Conservation (phyloP, 352 stramenopile genomes). For the Phytophthora cajani region DNA sequence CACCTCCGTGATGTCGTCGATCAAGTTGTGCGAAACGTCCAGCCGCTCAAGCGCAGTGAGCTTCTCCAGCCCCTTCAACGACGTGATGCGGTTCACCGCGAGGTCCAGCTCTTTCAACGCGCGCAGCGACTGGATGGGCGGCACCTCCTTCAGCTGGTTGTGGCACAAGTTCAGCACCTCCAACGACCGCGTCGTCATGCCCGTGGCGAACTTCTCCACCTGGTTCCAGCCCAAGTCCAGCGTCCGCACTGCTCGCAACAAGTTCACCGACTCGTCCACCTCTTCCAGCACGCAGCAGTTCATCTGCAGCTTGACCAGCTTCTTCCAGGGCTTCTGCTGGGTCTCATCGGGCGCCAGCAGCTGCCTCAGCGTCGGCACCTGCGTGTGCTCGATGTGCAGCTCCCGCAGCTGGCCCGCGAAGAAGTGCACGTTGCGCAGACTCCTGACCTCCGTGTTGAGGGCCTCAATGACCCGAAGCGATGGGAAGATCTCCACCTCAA, state of each 20-base stretch:
- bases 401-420: constrained; percentile 71
- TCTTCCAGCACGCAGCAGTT: constrained; percentile 66
- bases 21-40: constrained; percentile 76
- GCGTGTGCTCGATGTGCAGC: constrained; percentile 76
- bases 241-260: constrained; percentile 45
- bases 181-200: constrained; percentile 43
- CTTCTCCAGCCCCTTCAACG: constrained; percentile 57
- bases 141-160: constrained; percentile 60
- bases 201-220: constrained; percentile 50
- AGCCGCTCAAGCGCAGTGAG: constrained; percentile 56
- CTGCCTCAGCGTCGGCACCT: constrained; percentile 49
- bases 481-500: constrained; percentile 88
- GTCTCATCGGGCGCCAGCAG: constrained; percentile 45
- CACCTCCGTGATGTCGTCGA: constrained; percentile 61
- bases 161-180: constrained; percentile 71
- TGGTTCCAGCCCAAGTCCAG: constrained; percentile 81
- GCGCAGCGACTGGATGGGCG: constrained; percentile 48
- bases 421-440: constrained; percentile 65
- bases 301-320: constrained; percentile 64
- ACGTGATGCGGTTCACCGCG: constrained; percentile 69
- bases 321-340: constrained; percentile 38
- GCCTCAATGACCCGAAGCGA: constrained; percentile 71
- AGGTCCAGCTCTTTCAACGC: constrained; percentile 66
- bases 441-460: constrained; percentile 49
- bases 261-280: constrained; percentile 66